Evolutionary conservation across 1,139 yeast genomes (phyloP), one percentile per base, ranked within the genome.

Genomic region (Arxiozyma slooffiae): DNA sequence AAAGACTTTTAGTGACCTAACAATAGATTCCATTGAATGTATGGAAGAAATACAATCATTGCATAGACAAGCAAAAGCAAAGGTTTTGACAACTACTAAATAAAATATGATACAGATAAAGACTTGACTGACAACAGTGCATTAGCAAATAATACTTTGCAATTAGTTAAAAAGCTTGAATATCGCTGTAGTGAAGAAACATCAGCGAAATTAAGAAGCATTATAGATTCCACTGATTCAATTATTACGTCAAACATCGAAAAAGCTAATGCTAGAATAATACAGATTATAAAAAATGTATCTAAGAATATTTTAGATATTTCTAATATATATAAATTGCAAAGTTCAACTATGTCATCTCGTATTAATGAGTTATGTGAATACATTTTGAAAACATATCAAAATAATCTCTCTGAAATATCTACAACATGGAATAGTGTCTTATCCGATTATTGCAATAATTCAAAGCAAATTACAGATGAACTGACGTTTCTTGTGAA

Each of bases 351-450:
- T 11, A 7, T 47, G 16, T 34, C 46, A 11, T 24, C 17, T 14
- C 21, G 38, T 37, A 42, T 47, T 26, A 20, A 47, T 2, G 36
- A 44, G 3, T 7, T 47, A 9, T 49, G 44, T n/a, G 39, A 48
- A 4, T 50, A 48, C 36, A 49, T 53, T 9, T 30, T 48, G 9
- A 24, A 49, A 2, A 38, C 47, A 6, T 54, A 53, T 44, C 51
- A 51, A 22, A 42, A 48, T n/a, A 57, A 53, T 34, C 23, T 52
- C 1, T 44, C 38, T 4, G 58, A 59, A 48, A 50, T 56, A 6
- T 41, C 55, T 3, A 47, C 51, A 8, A 50, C 55, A 4, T 62
- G 58, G 43, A 46, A 46, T n/a, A 53, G 52, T 18, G 46, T 52
- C 11, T 36, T 58, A 6, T n/a, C 22, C 3, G 50, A 41, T 7